Conservation (phyloP, 2,329 filamentous ascomycete genomes). For the Calonectria henricotiae region DNA sequence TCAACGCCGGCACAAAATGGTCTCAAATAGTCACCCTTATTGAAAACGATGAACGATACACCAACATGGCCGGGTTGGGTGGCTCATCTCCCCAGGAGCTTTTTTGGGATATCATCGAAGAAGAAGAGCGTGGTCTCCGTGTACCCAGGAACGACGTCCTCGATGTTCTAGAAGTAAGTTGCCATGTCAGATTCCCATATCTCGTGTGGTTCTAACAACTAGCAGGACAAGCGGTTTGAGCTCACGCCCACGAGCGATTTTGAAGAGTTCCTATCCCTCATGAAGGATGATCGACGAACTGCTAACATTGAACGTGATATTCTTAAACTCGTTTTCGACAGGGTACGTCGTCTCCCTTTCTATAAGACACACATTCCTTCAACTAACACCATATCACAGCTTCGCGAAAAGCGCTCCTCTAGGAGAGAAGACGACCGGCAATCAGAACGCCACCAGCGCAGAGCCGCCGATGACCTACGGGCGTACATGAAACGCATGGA, state of each 20-base stretch:
- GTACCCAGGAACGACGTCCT: slow-evolving; percentile 86
- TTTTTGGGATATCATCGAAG: slow-evolving; percentile 96
- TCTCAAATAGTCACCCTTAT: slow-evolving; percentile 83
- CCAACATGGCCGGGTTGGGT: slow-evolving; percentile 84
- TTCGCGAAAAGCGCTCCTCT: slow-evolving; percentile 88
- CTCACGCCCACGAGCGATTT: slow-evolving; percentile 89
- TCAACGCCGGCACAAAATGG: slow-evolving; percentile 95
- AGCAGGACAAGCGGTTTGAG: slow-evolving; percentile 91
- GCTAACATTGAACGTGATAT: slow-evolving; percentile 88
- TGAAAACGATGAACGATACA: slow-evolving; percentile 86
- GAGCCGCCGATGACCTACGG: slow-evolving; percentile 87
- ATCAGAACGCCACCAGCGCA: slow-evolving; percentile 87
- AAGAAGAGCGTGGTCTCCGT: slow-evolving; percentile 91
- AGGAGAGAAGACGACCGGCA: slow-evolving; percentile 88
- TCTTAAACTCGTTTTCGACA: slow-evolving; percentile 86
- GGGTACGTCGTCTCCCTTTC: slow-evolving; percentile 66
- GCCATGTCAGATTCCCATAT: not conserved
- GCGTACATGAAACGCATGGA: slow-evolving; percentile 92
- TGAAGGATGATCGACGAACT: slow-evolving; percentile 90
- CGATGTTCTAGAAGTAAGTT: slow-evolving; percentile 88
- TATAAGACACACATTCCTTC: not conserved
- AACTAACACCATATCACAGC: slow-evolving; percentile 61
- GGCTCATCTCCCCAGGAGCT: slow-evolving; percentile 92
- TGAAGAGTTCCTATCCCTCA: slow-evolving; percentile 87
- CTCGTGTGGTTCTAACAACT: slow-evolving; percentile 35